Conservation (phyloP, 176 grass and related monocot species). For the Phoenix roebelenii region DNA sequence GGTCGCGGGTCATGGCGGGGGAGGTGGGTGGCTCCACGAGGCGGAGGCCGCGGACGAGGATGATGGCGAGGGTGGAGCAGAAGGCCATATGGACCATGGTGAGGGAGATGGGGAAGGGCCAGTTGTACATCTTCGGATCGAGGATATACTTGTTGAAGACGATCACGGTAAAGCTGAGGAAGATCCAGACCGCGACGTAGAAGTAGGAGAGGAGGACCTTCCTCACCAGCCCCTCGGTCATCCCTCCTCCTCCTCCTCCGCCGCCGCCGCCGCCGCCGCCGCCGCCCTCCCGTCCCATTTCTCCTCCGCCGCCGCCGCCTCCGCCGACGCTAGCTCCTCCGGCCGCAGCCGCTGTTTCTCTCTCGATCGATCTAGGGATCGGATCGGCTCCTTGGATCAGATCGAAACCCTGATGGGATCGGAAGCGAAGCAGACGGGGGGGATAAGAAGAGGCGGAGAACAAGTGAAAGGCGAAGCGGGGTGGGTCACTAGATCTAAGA, state of each 20-base stretch:
- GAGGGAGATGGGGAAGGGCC: slow-evolving; percentile 95
- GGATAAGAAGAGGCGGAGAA: slow-evolving; percentile 14
- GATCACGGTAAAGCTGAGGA: slow-evolving; percentile 89
- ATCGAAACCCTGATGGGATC: background rate
- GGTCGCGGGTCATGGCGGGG: slow-evolving; percentile 57
- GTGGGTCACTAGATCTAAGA: background rate
- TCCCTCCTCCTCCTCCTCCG: slow-evolving; percentile 24
- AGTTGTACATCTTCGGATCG: slow-evolving; percentile 96
- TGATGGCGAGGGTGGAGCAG: slow-evolving; percentile 70
- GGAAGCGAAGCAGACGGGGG: slow-evolving; percentile 15
- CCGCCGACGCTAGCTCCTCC: no score
- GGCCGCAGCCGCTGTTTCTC: no score
- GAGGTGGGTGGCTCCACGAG: slow-evolving; percentile 57
- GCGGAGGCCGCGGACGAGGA: slow-evolving; percentile 69
- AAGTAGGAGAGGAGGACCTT: slow-evolving; percentile 86
- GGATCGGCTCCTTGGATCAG: no score
- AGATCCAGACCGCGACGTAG: slow-evolving; percentile 94
- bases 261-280: slow-evolving; percentile 20
- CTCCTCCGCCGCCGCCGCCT: background rate
- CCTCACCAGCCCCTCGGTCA: slow-evolving; percentile 64
- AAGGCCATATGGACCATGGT: slow-evolving; percentile 98
- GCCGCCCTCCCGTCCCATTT: slow-evolving; percentile 47
- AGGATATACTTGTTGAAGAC: slow-evolving; percentile 99
- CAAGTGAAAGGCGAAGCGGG: background rate
- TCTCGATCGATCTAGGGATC: no score